phyloP scores from a whole-genome alignment of 78 protist species.

The Bodo saltans region DNA sequence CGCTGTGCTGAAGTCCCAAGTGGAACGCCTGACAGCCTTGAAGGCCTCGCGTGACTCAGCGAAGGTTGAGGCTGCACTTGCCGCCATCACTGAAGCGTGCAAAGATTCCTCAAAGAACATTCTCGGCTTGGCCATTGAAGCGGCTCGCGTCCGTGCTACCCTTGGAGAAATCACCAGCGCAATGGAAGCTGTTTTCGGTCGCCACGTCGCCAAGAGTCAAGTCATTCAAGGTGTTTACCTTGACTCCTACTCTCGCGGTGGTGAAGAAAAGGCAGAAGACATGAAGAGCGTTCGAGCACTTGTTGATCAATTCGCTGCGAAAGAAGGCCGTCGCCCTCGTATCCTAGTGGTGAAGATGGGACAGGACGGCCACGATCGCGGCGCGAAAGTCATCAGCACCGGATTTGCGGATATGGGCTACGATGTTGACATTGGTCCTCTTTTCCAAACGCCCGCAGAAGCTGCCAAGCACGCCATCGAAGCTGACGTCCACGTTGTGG shows the following conservation, averaged over 20 bases:
- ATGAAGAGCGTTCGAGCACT: neutral
- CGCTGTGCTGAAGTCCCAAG: constrained; percentile 53
- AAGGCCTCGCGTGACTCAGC: neutral
- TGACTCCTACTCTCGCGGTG: constrained; percentile 8
- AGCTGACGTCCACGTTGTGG: constrained; percentile 93
- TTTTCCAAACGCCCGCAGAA: constrained; percentile 78
- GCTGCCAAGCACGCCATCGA: constrained; percentile 88
- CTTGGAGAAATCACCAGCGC: constrained; percentile 93
- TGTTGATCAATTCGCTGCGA: constrained; percentile 53
- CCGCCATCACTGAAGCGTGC: constrained; percentile 60
- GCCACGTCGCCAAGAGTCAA: constrained; percentile 40
- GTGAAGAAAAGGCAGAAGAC: neutral
- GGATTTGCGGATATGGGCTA: constrained; percentile 95
- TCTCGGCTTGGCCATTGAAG: constrained; percentile 65
- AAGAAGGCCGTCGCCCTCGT: constrained; percentile 87
- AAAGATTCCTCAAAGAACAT: constrained; percentile 42
- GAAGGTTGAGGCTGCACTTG: constrained; percentile 32
- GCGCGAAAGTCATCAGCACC: constrained; percentile 94
- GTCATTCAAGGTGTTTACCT: constrained; percentile 77
- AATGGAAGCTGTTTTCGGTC: constrained; percentile 63
- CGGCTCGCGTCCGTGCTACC: constrained; percentile 81
- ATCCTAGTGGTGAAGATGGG: constrained; percentile 93
- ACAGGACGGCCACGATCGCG: constrained; percentile 98
- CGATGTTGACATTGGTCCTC: constrained; percentile 93
- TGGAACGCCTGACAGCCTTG: neutral